Percentiles rank a stretch among this genome's conserved stretches.
Conservation (phyloP, 495 filamentous ascomycete species). For the Paragyromitra xinjiangensis region DNA sequence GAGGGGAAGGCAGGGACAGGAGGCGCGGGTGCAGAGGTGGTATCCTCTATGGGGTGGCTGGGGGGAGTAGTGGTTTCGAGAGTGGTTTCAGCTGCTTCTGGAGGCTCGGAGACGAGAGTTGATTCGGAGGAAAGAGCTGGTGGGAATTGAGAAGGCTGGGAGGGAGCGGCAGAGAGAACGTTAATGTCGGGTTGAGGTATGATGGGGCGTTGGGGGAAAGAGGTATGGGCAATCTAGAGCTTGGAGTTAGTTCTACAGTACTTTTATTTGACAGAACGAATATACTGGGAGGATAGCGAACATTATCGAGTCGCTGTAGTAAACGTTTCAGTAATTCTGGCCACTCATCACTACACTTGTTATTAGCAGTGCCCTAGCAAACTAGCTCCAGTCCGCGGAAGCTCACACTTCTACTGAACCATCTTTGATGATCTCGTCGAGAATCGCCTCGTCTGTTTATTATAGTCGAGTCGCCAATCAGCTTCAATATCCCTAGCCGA, state of each 20-base stretch:
- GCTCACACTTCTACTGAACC: slow-evolving; percentile 52
- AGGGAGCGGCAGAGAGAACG: slow-evolving; percentile 37
- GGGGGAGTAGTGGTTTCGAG: slow-evolving; percentile 56
- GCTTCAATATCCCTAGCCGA: neutral
- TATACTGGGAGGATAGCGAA: slow-evolving; percentile 4
- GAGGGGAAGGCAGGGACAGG: slow-evolving; percentile 61
- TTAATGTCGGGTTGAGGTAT: neutral
- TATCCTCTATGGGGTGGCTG: slow-evolving; percentile 8
- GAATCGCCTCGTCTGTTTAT: slow-evolving; percentile 44
- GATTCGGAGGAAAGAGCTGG: slow-evolving; percentile 32
- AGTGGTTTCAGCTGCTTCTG: slow-evolving; percentile 48
- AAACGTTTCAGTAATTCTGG: slow-evolving; percentile 53
- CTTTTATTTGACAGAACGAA: neutral
- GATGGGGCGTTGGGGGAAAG: slow-evolving; percentile 39
- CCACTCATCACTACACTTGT: slow-evolving; percentile 43
- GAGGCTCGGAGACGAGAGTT: slow-evolving; percentile 60
- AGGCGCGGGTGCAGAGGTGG: slow-evolving; percentile 58
- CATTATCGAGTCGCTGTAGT: slow-evolving; percentile 52
- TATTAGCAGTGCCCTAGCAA: slow-evolving; percentile 7
- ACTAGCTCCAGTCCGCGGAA: neutral
- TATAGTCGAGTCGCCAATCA: slow-evolving; percentile 1
- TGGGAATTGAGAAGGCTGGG: slow-evolving; percentile 28
- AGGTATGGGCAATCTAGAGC: slow-evolving; percentile 49
- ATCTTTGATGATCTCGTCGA: slow-evolving; percentile 55
- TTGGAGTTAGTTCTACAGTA: slow-evolving; percentile 8